Evolutionary conservation across 1,284 basidiomycete species (phyloP).

Genomic region (Sanghuangporus sanghuang): DNA sequence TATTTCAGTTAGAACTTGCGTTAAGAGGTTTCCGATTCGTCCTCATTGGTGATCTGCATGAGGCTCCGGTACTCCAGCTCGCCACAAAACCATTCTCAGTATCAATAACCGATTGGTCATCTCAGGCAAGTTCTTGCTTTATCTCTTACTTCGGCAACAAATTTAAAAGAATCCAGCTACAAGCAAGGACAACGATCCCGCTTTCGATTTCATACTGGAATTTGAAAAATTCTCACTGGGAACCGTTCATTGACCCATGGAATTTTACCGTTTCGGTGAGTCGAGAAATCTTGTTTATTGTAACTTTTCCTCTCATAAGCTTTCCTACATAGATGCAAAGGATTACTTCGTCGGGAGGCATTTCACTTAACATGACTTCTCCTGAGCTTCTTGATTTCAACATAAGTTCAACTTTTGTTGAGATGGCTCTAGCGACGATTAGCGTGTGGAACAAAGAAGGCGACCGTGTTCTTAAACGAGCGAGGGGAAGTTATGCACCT

Average conservation of each 20-base stretch:
- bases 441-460: conserved; percentile 73
- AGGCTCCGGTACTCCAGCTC: conserved; percentile 91
- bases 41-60: conserved; percentile 92
- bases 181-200: conserved; percentile 75
- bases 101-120: conserved; percentile 89
- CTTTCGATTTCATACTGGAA: conserved; percentile 96
- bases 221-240: conserved; percentile 97
- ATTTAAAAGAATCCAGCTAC: conserved; percentile 46
- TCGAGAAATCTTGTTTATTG: conserved; percentile 14
- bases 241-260: conserved; percentile 99
- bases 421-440: conserved; percentile 74
- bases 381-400: conserved; percentile 89
- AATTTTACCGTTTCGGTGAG: conserved; percentile 74
- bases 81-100: conserved; percentile 85
- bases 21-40: conserved; percentile 92
- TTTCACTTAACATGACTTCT: conserved; percentile 67
- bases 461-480: conserved; percentile 66
- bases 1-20: conserved; percentile 65
- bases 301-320: neutral
- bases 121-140: conserved; percentile 52
- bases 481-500: conserved; percentile 85
- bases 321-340: conserved; percentile 41
- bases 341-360: conserved; percentile 47
- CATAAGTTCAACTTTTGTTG: conserved; percentile 87
- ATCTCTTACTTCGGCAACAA: neutral